Evolutionary conservation across 2,329 filamentous ascomycete species (phyloP).

Genomic region (Coniochaeta sp.): DNA sequence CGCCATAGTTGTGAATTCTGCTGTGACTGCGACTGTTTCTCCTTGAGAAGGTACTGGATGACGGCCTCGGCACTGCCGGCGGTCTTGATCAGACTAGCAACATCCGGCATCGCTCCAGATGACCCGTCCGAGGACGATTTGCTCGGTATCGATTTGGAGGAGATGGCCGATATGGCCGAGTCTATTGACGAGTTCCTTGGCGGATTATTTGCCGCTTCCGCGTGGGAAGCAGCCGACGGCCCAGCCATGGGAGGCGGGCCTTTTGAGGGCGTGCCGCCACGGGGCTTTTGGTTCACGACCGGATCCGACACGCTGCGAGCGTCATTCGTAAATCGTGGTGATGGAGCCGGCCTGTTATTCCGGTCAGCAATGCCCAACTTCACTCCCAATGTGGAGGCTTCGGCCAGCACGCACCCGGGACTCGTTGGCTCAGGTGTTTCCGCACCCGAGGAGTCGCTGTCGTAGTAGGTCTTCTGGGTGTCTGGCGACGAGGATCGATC

Average conservation of each 20-base stretch:
- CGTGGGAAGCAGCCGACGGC: slow-evolving; percentile 31
- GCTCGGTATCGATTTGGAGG: slow-evolving; percentile 49
- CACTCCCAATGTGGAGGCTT: background rate
- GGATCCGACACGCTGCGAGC: slow-evolving; percentile 35
- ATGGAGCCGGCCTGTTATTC: slow-evolving; percentile 17
- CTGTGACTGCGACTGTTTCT: slow-evolving; percentile 80
- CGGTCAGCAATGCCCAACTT: slow-evolving; percentile 8
- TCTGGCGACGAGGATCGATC: slow-evolving; percentile 13
- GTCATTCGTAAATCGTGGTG: slow-evolving; percentile 38
- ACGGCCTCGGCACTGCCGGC: slow-evolving; percentile 86
- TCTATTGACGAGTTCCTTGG: slow-evolving; percentile 85
- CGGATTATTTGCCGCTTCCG: slow-evolving; percentile 29
- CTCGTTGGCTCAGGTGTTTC: slow-evolving; percentile 22
- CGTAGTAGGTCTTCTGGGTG: slow-evolving; percentile 25
- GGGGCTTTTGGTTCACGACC: slow-evolving; percentile 33
- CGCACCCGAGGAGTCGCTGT: slow-evolving; percentile 27
- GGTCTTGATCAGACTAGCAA: slow-evolving; percentile 69
- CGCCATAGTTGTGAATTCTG: slow-evolving; percentile 94
- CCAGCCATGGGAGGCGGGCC: slow-evolving; percentile 40
- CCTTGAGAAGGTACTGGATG: slow-evolving; percentile 80
- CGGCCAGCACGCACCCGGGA: slow-evolving; percentile 20
- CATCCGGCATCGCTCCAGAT: slow-evolving; percentile 56
- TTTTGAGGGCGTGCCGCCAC: slow-evolving; percentile 28
- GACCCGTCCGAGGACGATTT: slow-evolving; percentile 49
- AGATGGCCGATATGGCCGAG: slow-evolving; percentile 78